phyloP scores from a whole-genome alignment of 306 rosid species.

The Cucurbita ficifolia region DNA sequence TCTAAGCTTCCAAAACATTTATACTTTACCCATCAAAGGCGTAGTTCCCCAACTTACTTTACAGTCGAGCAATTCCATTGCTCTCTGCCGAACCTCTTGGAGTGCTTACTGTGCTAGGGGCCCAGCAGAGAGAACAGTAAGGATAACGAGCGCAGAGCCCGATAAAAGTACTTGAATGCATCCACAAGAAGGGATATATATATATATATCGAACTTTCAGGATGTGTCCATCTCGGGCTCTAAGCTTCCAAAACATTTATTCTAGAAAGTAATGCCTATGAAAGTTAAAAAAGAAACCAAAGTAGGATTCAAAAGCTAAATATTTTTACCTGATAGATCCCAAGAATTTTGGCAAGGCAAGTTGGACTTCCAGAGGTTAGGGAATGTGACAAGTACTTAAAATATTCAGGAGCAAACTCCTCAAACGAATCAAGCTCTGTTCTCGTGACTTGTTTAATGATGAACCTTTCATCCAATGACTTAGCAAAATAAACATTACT shows the following conservation, averaged over 20 bases:
- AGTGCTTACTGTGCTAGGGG: no score
- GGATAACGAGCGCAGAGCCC: no score
- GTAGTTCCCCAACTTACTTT: no score
- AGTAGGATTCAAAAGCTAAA: neutral
- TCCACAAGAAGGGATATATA: neutral
- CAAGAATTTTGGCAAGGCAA: slow-evolving; percentile 93
- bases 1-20: neutral
- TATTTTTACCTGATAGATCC: slow-evolving; percentile 69
- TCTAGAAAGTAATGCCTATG: neutral
- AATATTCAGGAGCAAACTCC: slow-evolving; percentile 79
- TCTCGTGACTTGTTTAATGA: slow-evolving; percentile 80
- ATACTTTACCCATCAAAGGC: neutral
- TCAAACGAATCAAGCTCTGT: slow-evolving; percentile 87
- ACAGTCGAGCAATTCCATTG: no score
- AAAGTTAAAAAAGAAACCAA: neutral
- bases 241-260: neutral
- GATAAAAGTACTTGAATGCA: neutral
- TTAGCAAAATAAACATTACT: slow-evolving; percentile 95
- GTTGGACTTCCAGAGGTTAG: slow-evolving; percentile 72
- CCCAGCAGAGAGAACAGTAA: no score
- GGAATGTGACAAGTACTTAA: slow-evolving; percentile 63
- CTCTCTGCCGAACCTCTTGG: no score
- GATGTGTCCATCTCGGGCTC: neutral
- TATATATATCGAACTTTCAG: neutral
- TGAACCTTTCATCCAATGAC: slow-evolving; percentile 86